These are phyloP conservation scores for Cercospora sojina DNA, from an alignment of 2,329 filamentous ascomycete genomes.

Conservation along the genomic window DNA sequence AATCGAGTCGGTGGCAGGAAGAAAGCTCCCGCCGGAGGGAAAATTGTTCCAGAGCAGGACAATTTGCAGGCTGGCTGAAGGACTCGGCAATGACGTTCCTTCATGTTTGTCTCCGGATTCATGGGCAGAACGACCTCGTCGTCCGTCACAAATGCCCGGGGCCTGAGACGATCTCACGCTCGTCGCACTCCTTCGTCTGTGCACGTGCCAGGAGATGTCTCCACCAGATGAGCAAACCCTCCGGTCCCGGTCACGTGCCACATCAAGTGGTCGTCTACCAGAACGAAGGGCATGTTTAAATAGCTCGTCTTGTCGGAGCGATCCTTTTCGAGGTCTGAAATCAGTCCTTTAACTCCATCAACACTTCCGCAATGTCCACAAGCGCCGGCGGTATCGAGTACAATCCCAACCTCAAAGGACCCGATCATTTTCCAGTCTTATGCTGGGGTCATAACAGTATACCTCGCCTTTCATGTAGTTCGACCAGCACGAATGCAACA, in stretches of 20 bases:
- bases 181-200: background rate
- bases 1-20: conserved; percentile 9
- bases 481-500: background rate
- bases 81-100: background rate
- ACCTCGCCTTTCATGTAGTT: background rate
- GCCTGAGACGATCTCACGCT: background rate
- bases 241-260: background rate
- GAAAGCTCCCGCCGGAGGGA: background rate
- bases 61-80: background rate
- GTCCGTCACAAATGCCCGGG: background rate
- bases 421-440: conserved; percentile 10
- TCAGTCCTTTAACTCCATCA: background rate
- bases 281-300: background rate
- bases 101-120: background rate
- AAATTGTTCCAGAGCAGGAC: background rate
- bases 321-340: background rate
- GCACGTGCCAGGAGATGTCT: background rate
- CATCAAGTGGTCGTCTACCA: background rate
- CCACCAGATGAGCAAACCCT: background rate
- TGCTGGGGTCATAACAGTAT: conserved; percentile 15
- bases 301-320: background rate
- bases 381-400: conserved; percentile 4
- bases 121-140: background rate
- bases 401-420: conserved; percentile 10
- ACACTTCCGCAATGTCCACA: background rate